These are phyloP conservation scores for Lipomyces yamadae DNA, from an alignment of 805 yeast genomes.

Conservation along the genomic window DNA sequence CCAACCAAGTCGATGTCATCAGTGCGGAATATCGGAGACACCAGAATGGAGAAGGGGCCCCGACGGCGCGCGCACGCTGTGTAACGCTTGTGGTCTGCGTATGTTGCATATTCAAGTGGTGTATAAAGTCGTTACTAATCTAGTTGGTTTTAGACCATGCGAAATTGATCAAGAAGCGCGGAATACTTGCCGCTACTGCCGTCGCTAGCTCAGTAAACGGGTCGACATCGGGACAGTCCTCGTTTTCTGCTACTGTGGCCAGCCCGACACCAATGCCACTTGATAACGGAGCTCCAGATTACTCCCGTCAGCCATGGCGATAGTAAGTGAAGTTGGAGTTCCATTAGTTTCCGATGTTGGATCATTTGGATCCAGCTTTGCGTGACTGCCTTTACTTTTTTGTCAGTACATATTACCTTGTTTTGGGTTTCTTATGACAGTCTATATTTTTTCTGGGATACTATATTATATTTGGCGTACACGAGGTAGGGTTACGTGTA, in stretches of 20 bases:
- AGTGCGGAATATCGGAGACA: constrained; percentile 51
- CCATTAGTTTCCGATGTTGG: too few relatives aligned
- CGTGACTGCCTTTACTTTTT: too few relatives aligned
- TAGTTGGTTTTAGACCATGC: constrained; percentile 51
- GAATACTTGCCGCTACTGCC: constrained; percentile 5
- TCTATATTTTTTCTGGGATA: not conserved
- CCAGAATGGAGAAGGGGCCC: constrained; percentile 91
- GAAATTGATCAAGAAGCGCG: constrained; percentile 57
- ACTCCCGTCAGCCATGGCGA: not conserved
- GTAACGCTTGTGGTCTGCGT: constrained; percentile 79
- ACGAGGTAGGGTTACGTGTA: not conserved
- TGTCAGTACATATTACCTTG: not conserved
- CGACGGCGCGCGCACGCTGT: constrained; percentile 71
- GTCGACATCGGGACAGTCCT: too few relatives aligned
- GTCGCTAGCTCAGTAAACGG: not conserved
- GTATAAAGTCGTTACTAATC: too few relatives aligned
- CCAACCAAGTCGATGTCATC: constrained; percentile 34
- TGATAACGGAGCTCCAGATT: not conserved
- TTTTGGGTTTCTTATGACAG: not conserved
- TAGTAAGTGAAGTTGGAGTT: not conserved
- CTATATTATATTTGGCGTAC: not conserved
- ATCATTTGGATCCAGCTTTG: too few relatives aligned
- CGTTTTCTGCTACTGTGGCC: too few relatives aligned
- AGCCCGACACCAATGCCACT: not conserved
- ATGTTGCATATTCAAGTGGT: constrained; percentile 6